These are phyloP conservation scores for Ophiostoma novo-ulmi DNA, from an alignment of 2,329 filamentous ascomycete genomes.

Conservation along the genomic window DNA sequence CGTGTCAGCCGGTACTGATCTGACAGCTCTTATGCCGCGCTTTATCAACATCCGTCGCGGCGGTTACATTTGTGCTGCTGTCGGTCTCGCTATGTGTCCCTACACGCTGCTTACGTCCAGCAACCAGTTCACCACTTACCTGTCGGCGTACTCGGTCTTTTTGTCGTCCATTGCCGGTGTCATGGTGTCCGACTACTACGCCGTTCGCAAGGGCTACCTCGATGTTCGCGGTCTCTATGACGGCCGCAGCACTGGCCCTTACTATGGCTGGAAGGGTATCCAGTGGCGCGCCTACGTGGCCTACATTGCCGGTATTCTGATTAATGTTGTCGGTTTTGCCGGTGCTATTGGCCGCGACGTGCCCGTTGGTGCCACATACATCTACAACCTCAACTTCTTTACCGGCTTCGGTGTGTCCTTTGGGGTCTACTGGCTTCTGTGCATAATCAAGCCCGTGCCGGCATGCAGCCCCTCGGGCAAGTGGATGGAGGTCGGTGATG, in stretches of 20 bases:
- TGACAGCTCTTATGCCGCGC: slow-evolving; percentile 73
- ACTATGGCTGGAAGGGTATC: slow-evolving; percentile 69
- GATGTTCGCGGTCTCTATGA: slow-evolving; percentile 76
- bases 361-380: slow-evolving; percentile 72
- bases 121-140: slow-evolving; percentile 86
- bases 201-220: slow-evolving; percentile 76
- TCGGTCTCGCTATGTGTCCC: slow-evolving; percentile 82
- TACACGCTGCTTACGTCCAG: slow-evolving; percentile 69
- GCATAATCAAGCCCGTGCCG: slow-evolving; percentile 64
- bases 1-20: slow-evolving; percentile 74
- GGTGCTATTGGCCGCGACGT: slow-evolving; percentile 69
- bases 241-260: slow-evolving; percentile 59
- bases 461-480: slow-evolving; percentile 57
- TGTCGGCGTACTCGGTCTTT: slow-evolving; percentile 89
- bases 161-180: slow-evolving; percentile 92
- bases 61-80: slow-evolving; percentile 73
- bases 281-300: slow-evolving; percentile 80
- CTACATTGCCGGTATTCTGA: slow-evolving; percentile 75
- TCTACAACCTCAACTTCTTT: slow-evolving; percentile 92
- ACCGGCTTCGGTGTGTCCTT: slow-evolving; percentile 69
- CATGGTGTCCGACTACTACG: slow-evolving; percentile 82
- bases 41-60: slow-evolving; percentile 82
- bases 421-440: slow-evolving; percentile 64
- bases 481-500: slow-evolving; percentile 73
- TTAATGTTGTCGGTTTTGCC: slow-evolving; percentile 89